phyloP scores from a whole-genome alignment of 2,329 filamentous ascomycete genomes.

The Saccharata proteae region DNA sequence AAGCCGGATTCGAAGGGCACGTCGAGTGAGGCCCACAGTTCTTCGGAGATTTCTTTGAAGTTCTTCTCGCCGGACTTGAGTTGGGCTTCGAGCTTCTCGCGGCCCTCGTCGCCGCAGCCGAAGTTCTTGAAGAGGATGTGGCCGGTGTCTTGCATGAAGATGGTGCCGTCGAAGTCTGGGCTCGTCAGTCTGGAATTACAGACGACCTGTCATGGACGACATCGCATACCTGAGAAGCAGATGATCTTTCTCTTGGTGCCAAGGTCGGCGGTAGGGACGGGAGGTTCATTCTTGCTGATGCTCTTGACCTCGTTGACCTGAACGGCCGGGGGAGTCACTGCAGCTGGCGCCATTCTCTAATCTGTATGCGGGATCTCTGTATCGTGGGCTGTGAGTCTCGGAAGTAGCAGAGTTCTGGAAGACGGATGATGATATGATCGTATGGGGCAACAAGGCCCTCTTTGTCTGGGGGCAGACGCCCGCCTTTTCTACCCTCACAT shows the following conservation, averaged over 20 bases:
- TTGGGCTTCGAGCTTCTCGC: slow-evolving; percentile 48
- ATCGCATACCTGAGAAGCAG: slow-evolving; percentile 41
- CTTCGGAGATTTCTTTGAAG: slow-evolving; percentile 58
- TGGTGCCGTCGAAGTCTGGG: slow-evolving; percentile 58
- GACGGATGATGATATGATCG: too few species aligned
- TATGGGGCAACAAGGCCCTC: too few species aligned
- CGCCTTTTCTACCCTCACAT: too few species aligned
- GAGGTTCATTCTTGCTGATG: slow-evolving; percentile 12
- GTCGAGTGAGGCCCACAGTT: slow-evolving; percentile 57
- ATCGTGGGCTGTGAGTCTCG: too few species aligned
- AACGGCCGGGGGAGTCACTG: slow-evolving; percentile 17
- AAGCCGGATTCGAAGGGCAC: slow-evolving; percentile 59
- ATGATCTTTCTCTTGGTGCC: slow-evolving; percentile 44
- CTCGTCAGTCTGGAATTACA: slow-evolving; percentile 4
- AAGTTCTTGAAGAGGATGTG: slow-evolving; percentile 56
- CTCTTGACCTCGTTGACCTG: slow-evolving; percentile 13
- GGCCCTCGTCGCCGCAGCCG: slow-evolving; percentile 47
- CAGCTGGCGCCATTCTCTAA: slow-evolving; percentile 20
- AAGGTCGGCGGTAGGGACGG: slow-evolving; percentile 14
- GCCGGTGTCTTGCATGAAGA: slow-evolving; percentile 55
- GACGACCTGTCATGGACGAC: slow-evolving; percentile 4
- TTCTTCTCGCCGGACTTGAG: slow-evolving; percentile 54
- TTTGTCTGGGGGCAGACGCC: too few species aligned
- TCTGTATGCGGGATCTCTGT: too few species aligned
- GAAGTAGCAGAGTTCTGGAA: too few species aligned